Evolutionary conservation across 2,329 filamentous ascomycete species (phyloP), one percentile per base, ranked within the genome.

Genomic region (Ceratocystis eucalypticola): DNA sequence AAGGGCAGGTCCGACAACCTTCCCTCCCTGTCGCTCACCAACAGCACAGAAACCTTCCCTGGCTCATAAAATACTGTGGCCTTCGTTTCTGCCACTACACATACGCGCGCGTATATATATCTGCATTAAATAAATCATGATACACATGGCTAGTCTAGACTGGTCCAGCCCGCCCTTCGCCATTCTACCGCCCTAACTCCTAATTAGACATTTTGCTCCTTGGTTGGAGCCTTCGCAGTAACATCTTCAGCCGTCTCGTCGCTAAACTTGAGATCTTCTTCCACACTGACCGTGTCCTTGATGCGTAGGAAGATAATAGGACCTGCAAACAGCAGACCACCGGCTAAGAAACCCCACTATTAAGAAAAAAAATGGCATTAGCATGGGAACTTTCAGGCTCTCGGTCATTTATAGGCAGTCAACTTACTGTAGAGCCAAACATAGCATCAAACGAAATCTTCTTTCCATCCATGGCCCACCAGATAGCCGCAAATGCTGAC

Each of bases 181-280:
- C 28, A 6, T 30, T 28, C 22, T 22, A 2, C 1, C 12, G 12
- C 22, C 10, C 7, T 15, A 5, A 4, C 2, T 8, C 25, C 17
- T n/a, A 50, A 6, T 62, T 28, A 62, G 10, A 62, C 61, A 12
- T 48, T n/a, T 15, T 25, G 15, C 20, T 62, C 61, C 37, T 28
- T 46, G 41, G 2, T n/a, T 33, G 22, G 10, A 25, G 57, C 20
- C 30, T 50, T 20, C 10, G 17, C 72, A 12, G 75, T 73, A 15
- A 96, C 87, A 70, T 96, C 89, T 30, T 82, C 84, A 17, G 87
- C 72, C 0, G 88, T 94, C 81, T 94, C 89, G 72, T 96, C 91
- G 22, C 88, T 90, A 74, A 91, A 92, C 73, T 86, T 85, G 64
- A 96, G 78, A 75, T 96, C 92, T 65, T 92, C 86, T 75, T 93